These are phyloP conservation scores for Parastagonospora avenae DNA, from an alignment of 2,329 filamentous ascomycete species.

Conservation along the genomic window DNA sequence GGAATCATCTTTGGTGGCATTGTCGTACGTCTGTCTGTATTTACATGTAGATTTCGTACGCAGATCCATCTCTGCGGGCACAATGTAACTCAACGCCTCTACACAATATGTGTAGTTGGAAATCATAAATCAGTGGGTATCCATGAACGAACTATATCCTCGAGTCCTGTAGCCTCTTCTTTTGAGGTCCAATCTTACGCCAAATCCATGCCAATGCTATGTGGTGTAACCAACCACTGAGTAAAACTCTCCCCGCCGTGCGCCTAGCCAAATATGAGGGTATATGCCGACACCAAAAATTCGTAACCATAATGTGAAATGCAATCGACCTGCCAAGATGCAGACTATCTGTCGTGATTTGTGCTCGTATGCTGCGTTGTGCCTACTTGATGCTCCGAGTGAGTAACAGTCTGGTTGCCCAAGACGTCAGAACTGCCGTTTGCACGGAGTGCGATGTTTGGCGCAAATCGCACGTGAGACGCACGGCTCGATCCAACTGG, in stretches of 20 bases:
- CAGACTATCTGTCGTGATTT: slow-evolving; percentile 39
- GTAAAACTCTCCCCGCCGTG: slow-evolving; percentile 16
- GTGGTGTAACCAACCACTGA: slow-evolving; percentile 16
- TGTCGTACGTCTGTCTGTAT: too few relatives aligned
- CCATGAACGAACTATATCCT: slow-evolving; percentile 19
- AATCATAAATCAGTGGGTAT: slow-evolving; percentile 37
- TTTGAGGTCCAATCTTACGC: slow-evolving; percentile 25
- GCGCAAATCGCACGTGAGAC: slow-evolving; percentile 33
- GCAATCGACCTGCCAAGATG: slow-evolving; percentile 2
- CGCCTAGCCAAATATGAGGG: slow-evolving; percentile 27
- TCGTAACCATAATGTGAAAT: slow-evolving; percentile 29
- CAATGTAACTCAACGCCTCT: neutral
- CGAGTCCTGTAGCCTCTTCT: slow-evolving; percentile 14
- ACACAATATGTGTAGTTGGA: slow-evolving; percentile 12
- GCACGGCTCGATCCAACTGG: slow-evolving; percentile 16
- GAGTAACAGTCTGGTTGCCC: slow-evolving; percentile 13
- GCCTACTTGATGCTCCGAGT: slow-evolving; percentile 1
- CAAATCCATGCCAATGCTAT: slow-evolving; percentile 33
- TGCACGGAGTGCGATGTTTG: slow-evolving; percentile 12
- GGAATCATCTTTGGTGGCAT: neutral
- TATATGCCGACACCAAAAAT: slow-evolving; percentile 25
- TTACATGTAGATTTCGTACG: neutral
- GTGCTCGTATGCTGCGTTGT: slow-evolving; percentile 14
- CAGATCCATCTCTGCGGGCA: neutral
- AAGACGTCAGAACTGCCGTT: slow-evolving; percentile 13